Evolutionary conservation across 1,139 yeast species (phyloP).

Genomic region (Saccharomycopsis hybrid): DNA sequence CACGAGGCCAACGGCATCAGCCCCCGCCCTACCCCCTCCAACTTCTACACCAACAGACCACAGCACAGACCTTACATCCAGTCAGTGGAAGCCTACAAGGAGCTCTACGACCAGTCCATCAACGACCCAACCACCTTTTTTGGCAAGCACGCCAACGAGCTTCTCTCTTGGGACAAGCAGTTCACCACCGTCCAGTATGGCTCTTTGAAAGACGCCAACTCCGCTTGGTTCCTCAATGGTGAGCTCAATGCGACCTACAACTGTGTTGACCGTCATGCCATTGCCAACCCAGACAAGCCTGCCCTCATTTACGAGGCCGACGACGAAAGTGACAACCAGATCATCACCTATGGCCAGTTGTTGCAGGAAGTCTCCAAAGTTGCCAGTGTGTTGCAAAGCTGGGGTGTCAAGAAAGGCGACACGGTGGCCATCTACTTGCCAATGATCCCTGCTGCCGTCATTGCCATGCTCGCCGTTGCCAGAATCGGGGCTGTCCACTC

Average conservation of each 20-base stretch:
- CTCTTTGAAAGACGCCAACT: conserved; percentile 69
- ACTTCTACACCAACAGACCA: conserved; percentile 71
- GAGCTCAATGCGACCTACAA: conserved; percentile 89
- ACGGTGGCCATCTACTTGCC: conserved; percentile 96
- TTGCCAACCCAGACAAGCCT: conserved; percentile 74
- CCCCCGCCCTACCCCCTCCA: conserved; percentile 64
- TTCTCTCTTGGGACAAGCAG: conserved; percentile 79
- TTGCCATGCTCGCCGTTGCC: conserved; percentile 90
- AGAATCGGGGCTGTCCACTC: conserved; percentile 97
- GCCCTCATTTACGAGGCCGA: conserved; percentile 96
- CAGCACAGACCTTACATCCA: conserved; percentile 27
- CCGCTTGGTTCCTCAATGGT: conserved; percentile 92
- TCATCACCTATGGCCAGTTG: conserved; percentile 79
- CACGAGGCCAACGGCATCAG: conserved; percentile 74
- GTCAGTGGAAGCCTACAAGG: conserved; percentile 61
- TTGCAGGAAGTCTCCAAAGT: conserved; percentile 81
- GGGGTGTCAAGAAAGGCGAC: conserved; percentile 93
- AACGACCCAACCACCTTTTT: conserved; percentile 78
- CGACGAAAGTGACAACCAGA: conserved; percentile 68
- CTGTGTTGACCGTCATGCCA: conserved; percentile 96
- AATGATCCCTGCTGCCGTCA: conserved; percentile 93
- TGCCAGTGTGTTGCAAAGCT: conserved; percentile 76
- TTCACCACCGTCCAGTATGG: conserved; percentile 72
- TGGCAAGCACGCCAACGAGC: conserved; percentile 74
- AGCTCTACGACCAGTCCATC: conserved; percentile 72